A percentile compares a stretch with the other conserved stretches of the same genome.
phyloP scores from a whole-genome alignment of 2,329 filamentous ascomycete genomes.

The Hypoxylon sp. region DNA sequence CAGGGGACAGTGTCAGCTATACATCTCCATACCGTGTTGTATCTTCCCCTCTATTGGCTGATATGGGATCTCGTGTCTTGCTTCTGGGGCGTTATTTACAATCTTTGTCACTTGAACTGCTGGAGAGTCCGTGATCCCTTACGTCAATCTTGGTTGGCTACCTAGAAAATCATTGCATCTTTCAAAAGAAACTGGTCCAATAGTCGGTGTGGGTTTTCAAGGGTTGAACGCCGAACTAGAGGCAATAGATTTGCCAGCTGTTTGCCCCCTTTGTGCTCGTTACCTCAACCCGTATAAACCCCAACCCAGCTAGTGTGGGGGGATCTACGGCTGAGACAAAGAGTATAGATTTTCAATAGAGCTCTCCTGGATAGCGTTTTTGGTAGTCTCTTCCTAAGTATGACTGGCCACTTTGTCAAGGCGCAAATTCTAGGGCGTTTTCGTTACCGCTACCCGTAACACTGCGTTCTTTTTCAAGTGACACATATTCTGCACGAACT shows the following conservation, averaged over 20 bases:
- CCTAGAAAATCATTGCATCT: conserved; percentile 32
- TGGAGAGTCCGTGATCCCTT: conserved; percentile 33
- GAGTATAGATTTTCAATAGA: conserved; percentile 19
- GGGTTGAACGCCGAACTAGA: conserved; percentile 13
- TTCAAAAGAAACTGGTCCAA: conserved; percentile 32
- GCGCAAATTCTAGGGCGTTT: conserved; percentile 11
- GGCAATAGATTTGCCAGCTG: conserved; percentile 27
- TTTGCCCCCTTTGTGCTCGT: conserved; percentile 12
- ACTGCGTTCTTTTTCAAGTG: conserved; percentile 27
- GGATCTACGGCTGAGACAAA: conserved; percentile 39
- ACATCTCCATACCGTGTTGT: conserved; percentile 27
- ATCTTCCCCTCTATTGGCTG: conserved; percentile 34
- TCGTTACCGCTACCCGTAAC: conserved; percentile 22
- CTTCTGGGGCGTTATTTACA: conserved; percentile 28
- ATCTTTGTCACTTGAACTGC: conserved; percentile 44
- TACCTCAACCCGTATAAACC: conserved; percentile 34
- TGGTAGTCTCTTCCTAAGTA: background rate
- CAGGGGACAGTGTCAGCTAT: conserved; percentile 24
- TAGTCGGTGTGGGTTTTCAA: conserved; percentile 39
- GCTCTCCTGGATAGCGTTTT: background rate
- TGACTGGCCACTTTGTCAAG: conserved; percentile 3
- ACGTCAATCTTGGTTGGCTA: conserved; percentile 35
- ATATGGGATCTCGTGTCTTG: conserved; percentile 43
- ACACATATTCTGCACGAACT: conserved; percentile 22
- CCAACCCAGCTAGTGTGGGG: conserved; percentile 43